Evolutionary conservation across 345 rosid species (phyloP).

Genomic region (Aquilaria malaccensis): DNA sequence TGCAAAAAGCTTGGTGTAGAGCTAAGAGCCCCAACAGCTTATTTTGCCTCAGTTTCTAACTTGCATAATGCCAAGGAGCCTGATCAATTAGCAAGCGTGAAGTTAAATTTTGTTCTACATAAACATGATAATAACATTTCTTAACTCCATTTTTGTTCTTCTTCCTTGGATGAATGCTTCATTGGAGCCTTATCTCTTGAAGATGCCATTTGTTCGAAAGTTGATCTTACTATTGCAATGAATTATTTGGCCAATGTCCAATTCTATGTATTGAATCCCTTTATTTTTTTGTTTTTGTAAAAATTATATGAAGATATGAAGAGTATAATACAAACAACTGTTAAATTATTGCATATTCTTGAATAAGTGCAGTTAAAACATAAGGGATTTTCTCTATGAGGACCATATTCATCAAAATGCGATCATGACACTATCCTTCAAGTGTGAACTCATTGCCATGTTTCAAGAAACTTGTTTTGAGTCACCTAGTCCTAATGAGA

Average conservation of each 20-base stretch:
- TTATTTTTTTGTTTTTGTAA: neutral
- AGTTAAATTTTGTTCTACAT: conserved; percentile 7
- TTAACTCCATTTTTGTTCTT: too few relatives aligned
- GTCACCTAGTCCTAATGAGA: neutral
- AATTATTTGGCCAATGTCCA: neutral
- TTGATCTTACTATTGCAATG: too few relatives aligned
- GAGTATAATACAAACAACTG: conserved; percentile 8
- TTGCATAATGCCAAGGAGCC: neutral
- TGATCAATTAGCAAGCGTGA: conserved; percentile 8
- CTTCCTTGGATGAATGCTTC: too few relatives aligned
- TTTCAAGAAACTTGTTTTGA: neutral
- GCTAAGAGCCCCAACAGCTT: conserved; percentile 61
- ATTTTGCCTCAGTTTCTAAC: conserved; percentile 20
- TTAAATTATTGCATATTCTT: neutral
- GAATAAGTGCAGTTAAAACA: conserved; percentile 8
- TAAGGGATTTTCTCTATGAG: conserved; percentile 35
- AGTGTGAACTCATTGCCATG: conserved; percentile 18
- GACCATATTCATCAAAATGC: conserved; percentile 22
- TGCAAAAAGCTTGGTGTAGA: conserved; percentile 46
- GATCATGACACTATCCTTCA: conserved; percentile 49
- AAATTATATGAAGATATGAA: conserved; percentile 17
- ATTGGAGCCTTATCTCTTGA: neutral
- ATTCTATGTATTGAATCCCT: too few relatives aligned
- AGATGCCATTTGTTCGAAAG: neutral
- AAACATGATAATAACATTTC: too few relatives aligned